Percentiles rank a stretch among this genome's conserved stretches.
These are phyloP conservation scores for Nakaseomyces glabratus DNA, from an alignment of 1,139 yeast genomes.

Conservation along the genomic window DNA sequence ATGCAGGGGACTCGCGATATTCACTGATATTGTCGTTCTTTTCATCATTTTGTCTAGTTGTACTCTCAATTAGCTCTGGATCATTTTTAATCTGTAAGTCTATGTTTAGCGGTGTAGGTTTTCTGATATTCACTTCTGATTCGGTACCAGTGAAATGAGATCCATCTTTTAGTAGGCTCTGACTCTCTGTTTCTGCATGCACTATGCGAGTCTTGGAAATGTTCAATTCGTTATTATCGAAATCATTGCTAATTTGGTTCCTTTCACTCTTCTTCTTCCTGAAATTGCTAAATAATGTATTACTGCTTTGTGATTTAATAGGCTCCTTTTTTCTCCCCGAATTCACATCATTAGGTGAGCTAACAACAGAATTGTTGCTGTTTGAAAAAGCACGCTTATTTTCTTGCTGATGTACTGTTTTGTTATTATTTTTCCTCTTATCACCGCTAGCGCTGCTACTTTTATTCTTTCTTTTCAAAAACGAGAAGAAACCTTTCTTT, in stretches of 20 bases:
- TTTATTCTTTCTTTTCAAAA: conserved; percentile 27
- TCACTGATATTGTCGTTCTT: neutral
- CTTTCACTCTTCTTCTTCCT: neutral
- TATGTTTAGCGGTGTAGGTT: conserved; percentile 7
- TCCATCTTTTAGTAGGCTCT: conserved; percentile 11
- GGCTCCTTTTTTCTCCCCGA: conserved; percentile 1
- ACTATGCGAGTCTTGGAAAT: conserved; percentile 2
- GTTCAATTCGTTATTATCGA: neutral
- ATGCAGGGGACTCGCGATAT: conserved; percentile 5
- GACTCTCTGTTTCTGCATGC: conserved; percentile 1
- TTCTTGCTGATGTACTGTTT: conserved; percentile 4
- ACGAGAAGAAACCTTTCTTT: conserved; percentile 32
- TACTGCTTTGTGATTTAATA: neutral
- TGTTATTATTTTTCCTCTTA: conserved; percentile 13
- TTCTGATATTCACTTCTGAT: conserved; percentile 2
- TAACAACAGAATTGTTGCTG: conserved; percentile 9
- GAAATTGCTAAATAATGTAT: neutral
- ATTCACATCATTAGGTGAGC: conserved; percentile 15
- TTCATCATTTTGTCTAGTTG: neutral
- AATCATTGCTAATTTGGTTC: neutral
- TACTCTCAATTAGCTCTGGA: neutral
- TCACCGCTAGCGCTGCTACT: too few species aligned
- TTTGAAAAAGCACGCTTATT: conserved; percentile 13
- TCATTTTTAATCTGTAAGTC: neutral
- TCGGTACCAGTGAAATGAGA: conserved; percentile 10